Percentiles rank a stretch among this genome's conserved stretches.
These are phyloP conservation scores for Fusarium gaditjirri DNA, from an alignment of 2,329 filamentous ascomycete species.

Conservation along the genomic window DNA sequence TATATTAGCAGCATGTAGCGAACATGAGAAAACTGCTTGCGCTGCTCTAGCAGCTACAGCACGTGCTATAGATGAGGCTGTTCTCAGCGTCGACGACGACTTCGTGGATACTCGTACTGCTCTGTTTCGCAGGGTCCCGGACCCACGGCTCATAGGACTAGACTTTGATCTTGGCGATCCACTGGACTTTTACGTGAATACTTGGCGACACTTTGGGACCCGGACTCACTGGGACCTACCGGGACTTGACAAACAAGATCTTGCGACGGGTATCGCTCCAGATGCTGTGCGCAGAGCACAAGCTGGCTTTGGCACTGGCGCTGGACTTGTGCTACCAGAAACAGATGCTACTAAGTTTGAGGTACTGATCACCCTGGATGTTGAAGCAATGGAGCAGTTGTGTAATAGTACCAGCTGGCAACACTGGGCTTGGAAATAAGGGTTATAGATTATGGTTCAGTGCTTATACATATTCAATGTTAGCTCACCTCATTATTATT, in stretches of 20 bases:
- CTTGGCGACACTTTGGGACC: no score
- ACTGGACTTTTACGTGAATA: no score
- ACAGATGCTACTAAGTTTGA: accelerated
- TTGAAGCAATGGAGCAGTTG: background rate
- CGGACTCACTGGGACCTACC: accelerated
- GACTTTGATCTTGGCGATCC: no score
- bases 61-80: no score
- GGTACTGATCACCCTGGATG: background rate
- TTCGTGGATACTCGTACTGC: no score
- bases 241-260: background rate
- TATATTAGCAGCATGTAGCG: no score
- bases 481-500: accelerated
- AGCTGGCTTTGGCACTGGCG: background rate
- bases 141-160: no score
- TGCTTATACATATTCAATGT: no score
- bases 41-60: no score
- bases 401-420: background rate
- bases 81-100: no score
- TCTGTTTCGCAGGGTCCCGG: no score
- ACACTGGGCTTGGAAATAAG: accelerated
- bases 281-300: background rate
- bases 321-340: background rate
- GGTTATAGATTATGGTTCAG: accelerated
- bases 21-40: no score
- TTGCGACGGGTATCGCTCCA: accelerated